Conservation (phyloP, 2,329 filamentous ascomycete species). For the Penicillium aurantiogriseum region DNA sequence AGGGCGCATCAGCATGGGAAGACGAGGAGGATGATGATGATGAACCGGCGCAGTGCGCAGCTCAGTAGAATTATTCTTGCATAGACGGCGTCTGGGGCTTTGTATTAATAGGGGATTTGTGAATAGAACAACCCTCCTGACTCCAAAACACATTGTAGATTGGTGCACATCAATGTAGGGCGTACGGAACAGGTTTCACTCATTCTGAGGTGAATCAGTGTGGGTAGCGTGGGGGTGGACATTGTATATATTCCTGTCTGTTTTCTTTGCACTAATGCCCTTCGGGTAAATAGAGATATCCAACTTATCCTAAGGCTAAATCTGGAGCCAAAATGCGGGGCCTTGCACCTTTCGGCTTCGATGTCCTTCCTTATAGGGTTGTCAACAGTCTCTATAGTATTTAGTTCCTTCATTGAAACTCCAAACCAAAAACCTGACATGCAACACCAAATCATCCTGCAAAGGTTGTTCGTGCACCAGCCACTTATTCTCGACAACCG, state of each 20-base stretch:
- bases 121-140: slow-evolving; percentile 3
- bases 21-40: slow-evolving; percentile 51
- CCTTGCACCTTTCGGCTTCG: background rate
- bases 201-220: slow-evolving; percentile 19
- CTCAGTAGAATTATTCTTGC: slow-evolving; percentile 43
- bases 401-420: background rate
- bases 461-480: no score
- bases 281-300: background rate
- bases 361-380: background rate
- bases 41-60: slow-evolving; percentile 49
- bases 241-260: background rate
- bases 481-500: no score
- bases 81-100: slow-evolving; percentile 32
- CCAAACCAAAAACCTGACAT: background rate
- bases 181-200: background rate
- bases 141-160: background rate
- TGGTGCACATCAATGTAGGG: background rate
- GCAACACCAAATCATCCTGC: background rate
- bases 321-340: background rate
- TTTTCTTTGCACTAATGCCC: background rate
- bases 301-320: background rate
- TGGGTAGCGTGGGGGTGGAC: slow-evolving; percentile 45
- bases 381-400: background rate
- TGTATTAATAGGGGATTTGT: slow-evolving; percentile 14
- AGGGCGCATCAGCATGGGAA: slow-evolving; percentile 47